phyloP scores from a whole-genome alignment of 208 protist genomes.

The Trypanosomatidae sp. region DNA sequence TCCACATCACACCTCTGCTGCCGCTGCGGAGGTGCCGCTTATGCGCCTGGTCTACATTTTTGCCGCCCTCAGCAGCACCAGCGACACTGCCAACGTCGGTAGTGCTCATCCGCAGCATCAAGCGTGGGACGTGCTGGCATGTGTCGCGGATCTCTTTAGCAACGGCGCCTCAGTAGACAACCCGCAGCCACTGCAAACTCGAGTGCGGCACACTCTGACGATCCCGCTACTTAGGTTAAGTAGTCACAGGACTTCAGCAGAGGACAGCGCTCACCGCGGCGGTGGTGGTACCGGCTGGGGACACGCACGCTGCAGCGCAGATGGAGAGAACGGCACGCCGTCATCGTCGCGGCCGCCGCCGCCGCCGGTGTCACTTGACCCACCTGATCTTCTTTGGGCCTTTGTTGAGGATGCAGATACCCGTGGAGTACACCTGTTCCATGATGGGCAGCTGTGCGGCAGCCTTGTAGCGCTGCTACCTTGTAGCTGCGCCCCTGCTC shows the following conservation, averaged over 20 bases:
- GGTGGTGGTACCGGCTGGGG: not conserved
- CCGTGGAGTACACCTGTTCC: not conserved
- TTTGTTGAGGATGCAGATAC: slow-evolving; percentile 14
- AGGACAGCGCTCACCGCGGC: not conserved
- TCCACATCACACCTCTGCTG: slow-evolving; percentile 1
- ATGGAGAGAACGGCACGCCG: not conserved
- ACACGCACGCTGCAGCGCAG: not conserved
- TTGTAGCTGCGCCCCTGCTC: not conserved
- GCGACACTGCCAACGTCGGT: not conserved
- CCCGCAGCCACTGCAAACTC: not conserved
- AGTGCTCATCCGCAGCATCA: not conserved
- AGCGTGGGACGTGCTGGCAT: slow-evolving; percentile 2
- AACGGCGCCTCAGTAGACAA: not conserved
- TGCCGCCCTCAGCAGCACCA: not conserved
- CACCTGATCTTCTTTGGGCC: slow-evolving; percentile 25
- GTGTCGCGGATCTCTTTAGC: slow-evolving; percentile 4
- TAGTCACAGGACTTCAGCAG: not conserved
- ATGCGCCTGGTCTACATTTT: slow-evolving; percentile 5
- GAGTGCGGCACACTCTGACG: not conserved
- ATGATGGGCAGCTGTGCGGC: slow-evolving; percentile 3
- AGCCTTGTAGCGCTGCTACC: slow-evolving; percentile 16
- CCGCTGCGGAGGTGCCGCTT: not conserved
- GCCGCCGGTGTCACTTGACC: not conserved
- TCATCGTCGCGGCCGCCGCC: not conserved
- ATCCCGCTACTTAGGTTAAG: not conserved